Evolutionary conservation across 164 flowering plant genomes (phyloP).

Genomic region (Magnolia kwangsiensis): DNA sequence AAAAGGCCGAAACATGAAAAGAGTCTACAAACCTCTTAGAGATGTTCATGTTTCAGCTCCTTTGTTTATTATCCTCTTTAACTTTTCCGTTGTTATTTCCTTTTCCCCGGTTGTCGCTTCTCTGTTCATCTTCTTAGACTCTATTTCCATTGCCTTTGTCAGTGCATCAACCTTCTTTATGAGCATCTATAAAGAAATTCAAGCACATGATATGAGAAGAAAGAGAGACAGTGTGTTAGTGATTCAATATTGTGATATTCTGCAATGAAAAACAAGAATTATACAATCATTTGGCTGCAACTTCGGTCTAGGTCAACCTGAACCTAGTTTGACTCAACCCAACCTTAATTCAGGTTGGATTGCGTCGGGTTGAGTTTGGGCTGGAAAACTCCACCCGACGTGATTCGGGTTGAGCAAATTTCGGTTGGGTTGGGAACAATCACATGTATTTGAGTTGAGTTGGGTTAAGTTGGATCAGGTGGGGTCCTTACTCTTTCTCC

Average conservation of each 20-base stretch:
- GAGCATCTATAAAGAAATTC: constrained; percentile 48
- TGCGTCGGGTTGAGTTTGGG: no score
- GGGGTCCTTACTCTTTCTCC: no score
- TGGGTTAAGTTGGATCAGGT: no score
- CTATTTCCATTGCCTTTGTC: constrained; percentile 68
- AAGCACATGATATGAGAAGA: background rate
- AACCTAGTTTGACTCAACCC: no score
- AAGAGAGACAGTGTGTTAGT: background rate
- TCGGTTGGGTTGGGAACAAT: no score
- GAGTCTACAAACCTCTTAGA: constrained; percentile 38
- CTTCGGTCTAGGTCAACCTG: no score
- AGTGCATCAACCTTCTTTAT: constrained; percentile 64
- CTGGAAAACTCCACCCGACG: no score
- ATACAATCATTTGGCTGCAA: no score
- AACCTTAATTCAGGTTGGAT: no score
- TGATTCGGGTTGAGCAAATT: no score
- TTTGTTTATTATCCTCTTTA: constrained; percentile 37
- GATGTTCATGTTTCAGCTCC: constrained; percentile 28
- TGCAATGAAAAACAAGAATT: background rate
- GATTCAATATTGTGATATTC: background rate
- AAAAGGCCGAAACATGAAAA: background rate
- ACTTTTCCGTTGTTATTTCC: constrained; percentile 35
- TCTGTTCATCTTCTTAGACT: constrained; percentile 62
- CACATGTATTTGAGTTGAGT: no score
- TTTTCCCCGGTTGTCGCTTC: constrained; percentile 62